These are phyloP conservation scores for Alloteropsis semialata DNA, from an alignment of 176 grass and related monocot genomes.

Conservation along the genomic window DNA sequence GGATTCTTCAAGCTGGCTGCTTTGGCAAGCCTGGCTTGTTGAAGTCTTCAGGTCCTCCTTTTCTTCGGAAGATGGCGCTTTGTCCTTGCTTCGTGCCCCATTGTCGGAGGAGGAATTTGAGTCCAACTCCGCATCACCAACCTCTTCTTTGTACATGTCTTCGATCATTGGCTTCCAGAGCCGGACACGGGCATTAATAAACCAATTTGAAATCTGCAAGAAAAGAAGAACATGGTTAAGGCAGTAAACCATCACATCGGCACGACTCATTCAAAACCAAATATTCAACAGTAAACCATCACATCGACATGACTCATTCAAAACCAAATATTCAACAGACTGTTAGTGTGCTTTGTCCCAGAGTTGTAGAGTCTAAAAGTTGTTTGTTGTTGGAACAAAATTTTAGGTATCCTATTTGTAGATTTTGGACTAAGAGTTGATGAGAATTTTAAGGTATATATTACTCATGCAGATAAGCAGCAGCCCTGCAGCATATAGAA, in stretches of 20 bases:
- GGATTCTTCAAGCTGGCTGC: conserved; percentile 55
- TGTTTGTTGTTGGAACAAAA: neutral
- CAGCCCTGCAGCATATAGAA: neutral
- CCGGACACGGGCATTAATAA: conserved; percentile 97
- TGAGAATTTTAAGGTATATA: neutral
- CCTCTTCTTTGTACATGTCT: conserved; percentile 99
- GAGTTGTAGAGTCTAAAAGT: neutral
- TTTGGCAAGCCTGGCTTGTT: conserved; percentile 41
- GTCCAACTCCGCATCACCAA: conserved; percentile 68
- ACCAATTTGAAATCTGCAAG: conserved; percentile 96
- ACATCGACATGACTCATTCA: neutral
- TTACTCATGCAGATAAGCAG: conserved; percentile 8
- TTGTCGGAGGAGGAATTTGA: conserved; percentile 90
- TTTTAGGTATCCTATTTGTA: neutral
- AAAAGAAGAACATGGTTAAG: conserved; percentile 22
- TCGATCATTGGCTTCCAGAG: conserved; percentile 99
- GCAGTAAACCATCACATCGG: neutral
- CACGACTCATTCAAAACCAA: neutral
- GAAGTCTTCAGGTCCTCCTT: conserved; percentile 62
- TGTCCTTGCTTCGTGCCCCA: conserved; percentile 52
- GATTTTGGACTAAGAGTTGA: neutral
- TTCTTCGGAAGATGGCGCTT: conserved; percentile 54
- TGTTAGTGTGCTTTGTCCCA: neutral
- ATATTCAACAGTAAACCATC: neutral
- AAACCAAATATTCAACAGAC: neutral